Percentiles rank a stretch among this genome's conserved stretches.
Evolutionary conservation across 768 basidiomycete species (phyloP).

Genomic region (Astraeus odoratus): DNA sequence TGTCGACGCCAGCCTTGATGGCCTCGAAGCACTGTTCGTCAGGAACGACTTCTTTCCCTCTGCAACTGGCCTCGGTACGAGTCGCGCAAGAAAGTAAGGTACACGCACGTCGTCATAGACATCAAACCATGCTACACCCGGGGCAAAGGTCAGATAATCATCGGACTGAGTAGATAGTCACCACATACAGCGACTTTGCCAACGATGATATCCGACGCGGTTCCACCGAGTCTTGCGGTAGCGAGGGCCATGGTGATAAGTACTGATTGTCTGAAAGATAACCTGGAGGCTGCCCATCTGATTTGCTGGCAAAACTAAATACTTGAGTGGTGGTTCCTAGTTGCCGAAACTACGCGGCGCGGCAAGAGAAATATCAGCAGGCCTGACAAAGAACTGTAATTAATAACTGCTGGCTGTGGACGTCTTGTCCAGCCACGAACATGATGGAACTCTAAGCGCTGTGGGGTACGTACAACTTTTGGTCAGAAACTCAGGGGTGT

Average conservation of each 20-base stretch:
- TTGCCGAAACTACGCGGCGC: too few species aligned
- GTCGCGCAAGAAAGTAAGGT: neutral
- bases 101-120: constrained; percentile 48
- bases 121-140: constrained; percentile 48
- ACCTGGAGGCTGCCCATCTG: too few species aligned
- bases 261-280: too few species aligned
- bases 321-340: too few species aligned
- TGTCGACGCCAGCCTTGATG: constrained; percentile 46
- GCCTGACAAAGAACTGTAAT: too few species aligned
- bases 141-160: neutral
- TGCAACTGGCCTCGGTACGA: constrained; percentile 6
- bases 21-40: constrained; percentile 58
- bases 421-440: too few species aligned
- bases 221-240: constrained; percentile 33
- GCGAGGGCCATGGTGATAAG: constrained; percentile 22
- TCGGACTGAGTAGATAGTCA: neutral
- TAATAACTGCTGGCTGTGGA: too few species aligned
- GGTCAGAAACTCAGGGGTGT: too few species aligned
- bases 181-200: constrained; percentile 33
- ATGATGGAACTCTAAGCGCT: too few species aligned
- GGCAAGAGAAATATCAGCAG: too few species aligned
- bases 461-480: too few species aligned
- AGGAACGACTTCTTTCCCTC: constrained; percentile 39
- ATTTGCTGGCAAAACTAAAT: too few species aligned
- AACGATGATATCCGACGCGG: constrained; percentile 30